Evolutionary conservation across 805 yeast species (phyloP).

Genomic region (Sugiyamaella qingdaonensis): DNA sequence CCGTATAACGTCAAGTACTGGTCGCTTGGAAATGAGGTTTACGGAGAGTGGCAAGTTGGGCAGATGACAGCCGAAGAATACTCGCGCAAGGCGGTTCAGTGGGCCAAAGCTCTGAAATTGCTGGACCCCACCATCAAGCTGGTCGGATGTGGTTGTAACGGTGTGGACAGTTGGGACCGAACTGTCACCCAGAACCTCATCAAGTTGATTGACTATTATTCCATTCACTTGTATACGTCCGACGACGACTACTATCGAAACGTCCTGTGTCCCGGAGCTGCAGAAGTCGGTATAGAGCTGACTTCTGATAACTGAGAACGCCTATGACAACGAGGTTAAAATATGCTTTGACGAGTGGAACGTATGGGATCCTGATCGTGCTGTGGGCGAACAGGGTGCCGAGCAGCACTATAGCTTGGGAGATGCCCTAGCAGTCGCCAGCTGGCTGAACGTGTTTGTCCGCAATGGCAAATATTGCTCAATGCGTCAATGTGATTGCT

Average conservation of each 20-base stretch:
- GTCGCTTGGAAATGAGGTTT: slow-evolving; percentile 37
- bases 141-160: slow-evolving; percentile 33
- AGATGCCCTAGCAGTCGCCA: slow-evolving; percentile 35
- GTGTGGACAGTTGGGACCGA: slow-evolving; percentile 33
- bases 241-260: slow-evolving; percentile 28
- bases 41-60: slow-evolving; percentile 38
- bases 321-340: slow-evolving; percentile 19
- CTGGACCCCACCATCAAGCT: slow-evolving; percentile 31
- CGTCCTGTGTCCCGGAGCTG: slow-evolving; percentile 32
- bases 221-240: slow-evolving; percentile 35
- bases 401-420: slow-evolving; percentile 33
- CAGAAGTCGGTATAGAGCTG: slow-evolving; percentile 33
- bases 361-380: slow-evolving; percentile 36
- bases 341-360: slow-evolving; percentile 38
- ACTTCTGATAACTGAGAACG: slow-evolving; percentile 25
- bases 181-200: slow-evolving; percentile 28
- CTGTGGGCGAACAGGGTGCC: slow-evolving; percentile 32
- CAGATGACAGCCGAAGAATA: slow-evolving; percentile 31
- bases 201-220: slow-evolving; percentile 30
- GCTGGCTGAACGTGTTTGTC: slow-evolving; percentile 35
- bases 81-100: slow-evolving; percentile 30
- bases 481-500: slow-evolving; percentile 36
- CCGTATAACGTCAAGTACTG: slow-evolving; percentile 37
- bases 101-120: slow-evolving; percentile 36
- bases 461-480: slow-evolving; percentile 36